Evolutionary conservation across 768 basidiomycete species (phyloP).

Genomic region (Lactarius pseudohatsudake): DNA sequence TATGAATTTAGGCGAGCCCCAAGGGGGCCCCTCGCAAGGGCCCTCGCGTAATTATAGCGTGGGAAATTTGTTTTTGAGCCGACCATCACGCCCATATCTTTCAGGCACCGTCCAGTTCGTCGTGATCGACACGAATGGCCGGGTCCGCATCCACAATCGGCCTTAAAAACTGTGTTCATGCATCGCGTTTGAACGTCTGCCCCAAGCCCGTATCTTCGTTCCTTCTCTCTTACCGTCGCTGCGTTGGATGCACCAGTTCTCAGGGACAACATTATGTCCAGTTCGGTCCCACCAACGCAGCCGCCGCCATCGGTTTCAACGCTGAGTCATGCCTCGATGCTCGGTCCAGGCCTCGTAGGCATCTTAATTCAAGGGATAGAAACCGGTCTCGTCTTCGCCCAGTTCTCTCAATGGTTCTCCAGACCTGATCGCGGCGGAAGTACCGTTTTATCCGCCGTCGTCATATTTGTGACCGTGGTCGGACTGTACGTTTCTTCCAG

Average conservation of each 20-base stretch:
- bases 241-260: neutral
- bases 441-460: neutral
- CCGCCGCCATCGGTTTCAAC: neutral
- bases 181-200: neutral
- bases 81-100: neutral
- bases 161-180: neutral
- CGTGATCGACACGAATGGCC: neutral
- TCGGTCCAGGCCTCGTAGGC: conserved; percentile 10
- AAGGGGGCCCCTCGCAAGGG: neutral
- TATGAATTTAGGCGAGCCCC: neutral
- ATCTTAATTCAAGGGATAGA: conserved; percentile 9
- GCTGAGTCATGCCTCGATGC: neutral
- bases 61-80: neutral
- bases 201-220: neutral
- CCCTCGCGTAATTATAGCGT: neutral
- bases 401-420: conserved; percentile 18
- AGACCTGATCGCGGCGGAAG: neutral
- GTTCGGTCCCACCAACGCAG: neutral
- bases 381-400: conserved; percentile 15
- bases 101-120: neutral
- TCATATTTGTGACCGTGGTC: conserved; percentile 10
- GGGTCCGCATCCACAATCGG: neutral
- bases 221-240: neutral
- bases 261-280: conserved; percentile 9
- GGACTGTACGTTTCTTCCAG: conserved; percentile 12